Evolutionary conservation across 106 monocot species (phyloP), one percentile per base, ranked within the genome.

Genomic region (Allium sativum): DNA sequence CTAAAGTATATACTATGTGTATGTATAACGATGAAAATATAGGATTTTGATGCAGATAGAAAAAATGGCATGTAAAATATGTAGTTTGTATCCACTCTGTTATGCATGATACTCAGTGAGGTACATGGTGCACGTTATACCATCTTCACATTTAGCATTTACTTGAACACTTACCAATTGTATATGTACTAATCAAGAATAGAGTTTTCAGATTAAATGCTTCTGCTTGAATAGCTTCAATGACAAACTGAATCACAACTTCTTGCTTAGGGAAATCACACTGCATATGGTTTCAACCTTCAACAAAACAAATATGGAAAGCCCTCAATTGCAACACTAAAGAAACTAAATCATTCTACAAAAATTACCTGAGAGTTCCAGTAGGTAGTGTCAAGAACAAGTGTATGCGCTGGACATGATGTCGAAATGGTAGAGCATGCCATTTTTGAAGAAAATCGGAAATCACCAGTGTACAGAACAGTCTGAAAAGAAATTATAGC

Each of bases 171-270:
- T 40, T 86, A 98, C 96, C 96, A 65, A 98, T 78, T 52, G 91
- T 98, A 45, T 98, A 98, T 74, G 82, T 88, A 42, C 96, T 91
- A 68, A 98, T 92, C 40, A 98, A 65, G 68, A 98, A 88, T 41
- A 96, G 84, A 66, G 96, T 85, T 74, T 79, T 87, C 21, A 91
- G 87, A 52, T 98, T 98, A 74, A 98, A 98, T 48, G 96, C 76
- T 73, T 98, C 91, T 53, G 96, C 96, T 82, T 88, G 96, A 71
- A 98, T 98, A 58, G 91, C 92, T 69, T 98, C 98, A 68, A 92
- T 88, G 18, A 98, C 88, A 69, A 98, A 98, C 61, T 98, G 92
- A 59, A 85, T 82, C 12, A 92, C 84, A 22, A 79, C 79, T 18
- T 92, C 91, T 81, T 98, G 96, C 62, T 82, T 92, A 53, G 96